These are phyloP conservation scores for Suhomyces pyralidae DNA, from an alignment of 805 yeast species.

Conservation along the genomic window DNA sequence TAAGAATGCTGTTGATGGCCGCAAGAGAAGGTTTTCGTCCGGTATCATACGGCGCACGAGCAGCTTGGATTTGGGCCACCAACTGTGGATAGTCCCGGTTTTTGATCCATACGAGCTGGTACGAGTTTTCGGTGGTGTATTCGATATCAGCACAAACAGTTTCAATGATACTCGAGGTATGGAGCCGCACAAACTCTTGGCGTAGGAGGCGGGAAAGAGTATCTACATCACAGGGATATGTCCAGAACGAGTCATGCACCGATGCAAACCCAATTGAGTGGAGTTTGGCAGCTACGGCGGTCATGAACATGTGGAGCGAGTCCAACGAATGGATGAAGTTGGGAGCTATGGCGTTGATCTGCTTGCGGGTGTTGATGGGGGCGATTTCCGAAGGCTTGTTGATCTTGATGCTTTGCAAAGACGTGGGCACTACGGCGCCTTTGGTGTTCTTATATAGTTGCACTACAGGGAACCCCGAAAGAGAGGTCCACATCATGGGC, in stretches of 20 bases:
- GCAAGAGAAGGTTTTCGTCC: background rate
- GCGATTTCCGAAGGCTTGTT: constrained; percentile 18
- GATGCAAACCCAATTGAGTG: constrained; percentile 29
- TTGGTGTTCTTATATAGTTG: constrained; percentile 29
- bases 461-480: constrained; percentile 40
- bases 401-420: constrained; percentile 22
- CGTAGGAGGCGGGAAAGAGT: constrained; percentile 25
- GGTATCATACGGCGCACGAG: constrained; percentile 5
- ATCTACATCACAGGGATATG: constrained; percentile 32
- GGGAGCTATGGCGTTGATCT: constrained; percentile 39
- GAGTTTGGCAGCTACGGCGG: constrained; percentile 23
- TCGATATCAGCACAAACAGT: constrained; percentile 25
- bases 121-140: constrained; percentile 19
- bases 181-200: constrained; percentile 34
- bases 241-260: constrained; percentile 47
- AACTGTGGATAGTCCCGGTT: constrained; percentile 9
- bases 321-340: constrained; percentile 44
- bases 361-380: constrained; percentile 27
- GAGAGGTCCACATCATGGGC: constrained; percentile 43
- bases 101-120: constrained; percentile 34
- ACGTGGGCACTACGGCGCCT: constrained; percentile 14
- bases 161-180: constrained; percentile 24
- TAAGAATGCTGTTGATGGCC: constrained; percentile 9
- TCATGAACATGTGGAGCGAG: constrained; percentile 38
- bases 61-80: constrained; percentile 3